Evolutionary conservation across 495 filamentous ascomycete genomes (phyloP), one percentile per base, ranked within the genome.

Genomic region (Penicillium alfredii): DNA sequence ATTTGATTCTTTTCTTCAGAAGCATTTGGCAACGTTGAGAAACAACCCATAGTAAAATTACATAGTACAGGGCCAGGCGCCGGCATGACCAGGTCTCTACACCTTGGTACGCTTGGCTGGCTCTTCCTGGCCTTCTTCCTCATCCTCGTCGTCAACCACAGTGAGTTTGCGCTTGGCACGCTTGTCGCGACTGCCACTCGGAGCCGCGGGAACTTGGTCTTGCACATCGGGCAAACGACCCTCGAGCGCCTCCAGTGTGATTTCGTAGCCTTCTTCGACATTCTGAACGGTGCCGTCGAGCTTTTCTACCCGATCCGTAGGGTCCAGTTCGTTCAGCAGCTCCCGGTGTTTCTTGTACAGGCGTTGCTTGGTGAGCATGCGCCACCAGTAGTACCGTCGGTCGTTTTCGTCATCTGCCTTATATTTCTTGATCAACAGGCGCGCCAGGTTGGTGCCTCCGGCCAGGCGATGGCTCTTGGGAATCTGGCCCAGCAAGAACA

Each of bases 181-280:
- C 31, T 55, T 48, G 10, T 48, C 49, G 27, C 46, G 47, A 15
- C 47, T 45, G n/a, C 44, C 46, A 24, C 51, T 59, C 11, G 63
- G 58, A 42, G 35, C 44, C 29, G 44, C 30, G 8, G 34, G 24
- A 1, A 27, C 33, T 21, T 56, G 45, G 0, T 51, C 50, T 16
- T 54, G 30, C 13, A 48, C 23, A 3, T 50, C 51, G 10, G 59
- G 44, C 14, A 55, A 33, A 41, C 71, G 63, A 22, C 58, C 62
- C 45, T 57, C 56, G 27, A 76, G 64, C 6, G 53, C 69, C 21
- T 70, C 60, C 38, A 96, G 61, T 20, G 92, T 60, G 25, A 77
- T 64, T 19, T 78, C 76, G 61, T 92, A 96, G 18, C 92, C 88
- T 35, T 82, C 83, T 56, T 86, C 80, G n/a, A 94, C 80, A 43